Conservation (phyloP, 306 rosid genomes). For the Hippophae gyantsensis region DNA sequence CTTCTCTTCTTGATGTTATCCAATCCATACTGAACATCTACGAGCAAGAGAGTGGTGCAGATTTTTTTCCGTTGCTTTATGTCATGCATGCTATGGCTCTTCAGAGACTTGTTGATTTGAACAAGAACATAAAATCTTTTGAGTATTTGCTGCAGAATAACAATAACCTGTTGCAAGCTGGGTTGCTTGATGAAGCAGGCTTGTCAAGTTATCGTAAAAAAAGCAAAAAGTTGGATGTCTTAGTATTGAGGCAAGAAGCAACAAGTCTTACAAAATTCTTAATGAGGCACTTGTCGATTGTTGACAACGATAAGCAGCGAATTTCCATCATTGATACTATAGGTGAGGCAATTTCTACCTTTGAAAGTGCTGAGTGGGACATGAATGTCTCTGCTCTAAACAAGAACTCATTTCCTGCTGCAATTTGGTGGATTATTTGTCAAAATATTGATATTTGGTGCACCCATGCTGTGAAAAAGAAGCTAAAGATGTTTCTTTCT, state of each 20-base stretch:
- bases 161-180: conserved; percentile 27
- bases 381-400: conserved; percentile 34
- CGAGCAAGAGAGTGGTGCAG: conserved; percentile 27
- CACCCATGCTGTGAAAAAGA: conserved; percentile 59
- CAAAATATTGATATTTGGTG: conserved; percentile 77
- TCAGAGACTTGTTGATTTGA: conserved; percentile 81
- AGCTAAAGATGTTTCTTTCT: conserved; percentile 51
- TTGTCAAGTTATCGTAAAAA: conserved; percentile 23
- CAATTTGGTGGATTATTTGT: conserved; percentile 76
- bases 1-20: conserved; percentile 55
- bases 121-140: conserved; percentile 49
- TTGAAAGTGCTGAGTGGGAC: conserved; percentile 46
- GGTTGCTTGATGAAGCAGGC: conserved; percentile 23
- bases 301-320: conserved; percentile 34
- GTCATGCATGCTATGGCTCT: conserved; percentile 65
- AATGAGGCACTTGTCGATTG: conserved; percentile 48
- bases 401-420: conserved; percentile 53
- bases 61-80: conserved; percentile 48
- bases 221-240: conserved; percentile 29
- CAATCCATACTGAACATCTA: conserved; percentile 46
- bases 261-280: conserved; percentile 58
- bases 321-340: conserved; percentile 22
- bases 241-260: conserved; percentile 56
- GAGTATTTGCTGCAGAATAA: conserved; percentile 50
- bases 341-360: conserved; percentile 26